Conservation (phyloP, 306 rosid species). For the Dryas octopetala region DNA sequence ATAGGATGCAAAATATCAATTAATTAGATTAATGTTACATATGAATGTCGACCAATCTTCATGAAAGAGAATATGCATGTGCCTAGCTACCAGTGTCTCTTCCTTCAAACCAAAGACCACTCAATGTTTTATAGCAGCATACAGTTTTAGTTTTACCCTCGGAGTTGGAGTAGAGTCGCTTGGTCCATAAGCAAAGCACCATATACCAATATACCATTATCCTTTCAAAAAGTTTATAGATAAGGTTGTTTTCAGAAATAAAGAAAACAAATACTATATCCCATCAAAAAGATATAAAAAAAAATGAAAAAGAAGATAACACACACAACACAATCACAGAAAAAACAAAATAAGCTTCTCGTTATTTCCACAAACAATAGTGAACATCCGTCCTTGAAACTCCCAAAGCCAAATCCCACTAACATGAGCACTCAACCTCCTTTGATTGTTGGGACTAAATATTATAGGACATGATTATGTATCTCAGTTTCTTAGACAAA, state of each 20-base stretch:
- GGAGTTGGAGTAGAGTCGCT: constrained; percentile 27
- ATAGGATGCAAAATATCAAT: background rate
- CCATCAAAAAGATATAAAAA: background rate
- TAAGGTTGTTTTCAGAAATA: constrained; percentile 11
- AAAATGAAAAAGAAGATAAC: too few relatives aligned
- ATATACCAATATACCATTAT: constrained; percentile 9
- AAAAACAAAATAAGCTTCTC: background rate
- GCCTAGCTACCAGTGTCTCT: background rate
- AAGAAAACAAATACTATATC: background rate
- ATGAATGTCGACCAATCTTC: too few relatives aligned
- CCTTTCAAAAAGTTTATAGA: background rate
- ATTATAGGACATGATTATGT: too few relatives aligned
- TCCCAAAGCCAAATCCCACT: too few relatives aligned
- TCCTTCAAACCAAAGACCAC: background rate
- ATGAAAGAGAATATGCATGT: background rate
- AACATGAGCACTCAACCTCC: too few relatives aligned
- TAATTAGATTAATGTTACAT: too few relatives aligned
- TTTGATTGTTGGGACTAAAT: too few relatives aligned
- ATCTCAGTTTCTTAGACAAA: too few relatives aligned
- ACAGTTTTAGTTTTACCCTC: background rate
- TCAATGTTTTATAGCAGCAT: background rate
- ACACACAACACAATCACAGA: background rate
- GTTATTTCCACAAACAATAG: too few relatives aligned
- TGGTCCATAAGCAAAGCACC: constrained; percentile 43
- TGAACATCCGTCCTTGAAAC: too few relatives aligned